Evolutionary conservation across 2,329 filamentous ascomycete species (phyloP), one percentile per base, ranked within the genome.

Genomic region (Penicillium sp.): DNA sequence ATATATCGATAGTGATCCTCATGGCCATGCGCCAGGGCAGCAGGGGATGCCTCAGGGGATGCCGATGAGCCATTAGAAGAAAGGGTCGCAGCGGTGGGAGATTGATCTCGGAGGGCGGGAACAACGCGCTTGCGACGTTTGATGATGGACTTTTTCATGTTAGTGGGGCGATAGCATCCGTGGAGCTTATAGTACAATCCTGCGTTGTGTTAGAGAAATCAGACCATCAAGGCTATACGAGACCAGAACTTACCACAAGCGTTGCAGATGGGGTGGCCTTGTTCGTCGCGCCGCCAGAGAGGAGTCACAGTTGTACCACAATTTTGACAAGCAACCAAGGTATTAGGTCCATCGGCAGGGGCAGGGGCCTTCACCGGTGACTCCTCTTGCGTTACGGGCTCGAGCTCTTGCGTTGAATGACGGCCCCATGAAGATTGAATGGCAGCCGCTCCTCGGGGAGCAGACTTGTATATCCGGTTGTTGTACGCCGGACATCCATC

Each of bases 71-170:
- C 73, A 33, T 73, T 72, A 4, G 75, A 74, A 11, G 74, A 75
- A n/a, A 73, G 70, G 22, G 73, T 71, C 10, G 69, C 67, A 16
- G 65, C 72, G 30, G 68, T 73, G 12, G 74, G 73, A 44, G 78
- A 78, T 50, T 76, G 73, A 54, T 79, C 79, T 53, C 78, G 74
- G 26, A 84, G 78, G 17, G 89, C 91, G 17, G 93, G 92, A 41
- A 97, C 92, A 6, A 97, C 91, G 56, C 94, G 87, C 80, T 97
- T 97, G 58, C 94, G 84, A 59, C 94, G 85, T 75, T 99, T 97
- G 73, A 99, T 99, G 26, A 96, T 89, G 3, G 91, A 89, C 74
- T 97, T 97, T 75, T 97, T 99, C 94, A 99, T 97, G n/a, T 91
- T 91, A 5, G 94, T 90, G 0, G 94, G 94, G 40, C 94, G 84